Conservation (phyloP, 1,139 yeast genomes). For the Yamadazyma aaseri region DNA sequence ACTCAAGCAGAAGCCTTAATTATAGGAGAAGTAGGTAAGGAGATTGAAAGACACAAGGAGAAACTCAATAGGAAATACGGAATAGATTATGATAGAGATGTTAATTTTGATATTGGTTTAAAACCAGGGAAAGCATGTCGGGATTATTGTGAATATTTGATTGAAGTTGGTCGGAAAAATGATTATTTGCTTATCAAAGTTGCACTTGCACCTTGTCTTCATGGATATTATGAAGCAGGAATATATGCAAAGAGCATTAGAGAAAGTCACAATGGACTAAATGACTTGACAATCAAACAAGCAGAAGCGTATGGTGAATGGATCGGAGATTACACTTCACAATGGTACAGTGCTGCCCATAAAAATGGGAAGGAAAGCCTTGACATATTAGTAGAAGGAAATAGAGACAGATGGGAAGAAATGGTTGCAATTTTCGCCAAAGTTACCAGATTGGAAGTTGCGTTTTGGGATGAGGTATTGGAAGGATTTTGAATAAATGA, state of each 20-base stretch:
- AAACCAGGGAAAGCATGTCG: slow-evolving; percentile 55
- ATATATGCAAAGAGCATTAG: slow-evolving; percentile 21
- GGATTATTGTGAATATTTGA: slow-evolving; percentile 60
- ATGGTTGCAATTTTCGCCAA: slow-evolving; percentile 57
- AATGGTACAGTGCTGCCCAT: slow-evolving; percentile 56
- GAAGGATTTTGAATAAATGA: too few relatives aligned
- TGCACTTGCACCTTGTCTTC: slow-evolving; percentile 74
- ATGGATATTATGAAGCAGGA: slow-evolving; percentile 67
- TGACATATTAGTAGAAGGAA: slow-evolving; percentile 31
- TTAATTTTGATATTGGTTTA: slow-evolving; percentile 38
- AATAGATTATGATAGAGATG: slow-evolving; percentile 43
- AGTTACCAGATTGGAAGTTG: slow-evolving; percentile 58
- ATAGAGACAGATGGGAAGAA: slow-evolving; percentile 29
- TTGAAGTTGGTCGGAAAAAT: slow-evolving; percentile 48
- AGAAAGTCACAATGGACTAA: slow-evolving; percentile 9
- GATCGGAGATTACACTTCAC: slow-evolving; percentile 61
- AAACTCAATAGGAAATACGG: slow-evolving; percentile 48
- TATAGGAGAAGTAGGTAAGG: slow-evolving; percentile 52
- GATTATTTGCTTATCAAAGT: slow-evolving; percentile 66
- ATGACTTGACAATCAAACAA: slow-evolving; percentile 2
- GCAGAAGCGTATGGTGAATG: slow-evolving; percentile 48
- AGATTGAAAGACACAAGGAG: slow-evolving; percentile 54
- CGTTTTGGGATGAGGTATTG: slow-evolving; percentile 60
- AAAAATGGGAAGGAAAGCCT: slow-evolving; percentile 46
- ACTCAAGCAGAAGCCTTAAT: slow-evolving; percentile 53